phyloP scores from a whole-genome alignment of 2,329 filamentous ascomycete species.

The Neofusicoccum ribis region DNA sequence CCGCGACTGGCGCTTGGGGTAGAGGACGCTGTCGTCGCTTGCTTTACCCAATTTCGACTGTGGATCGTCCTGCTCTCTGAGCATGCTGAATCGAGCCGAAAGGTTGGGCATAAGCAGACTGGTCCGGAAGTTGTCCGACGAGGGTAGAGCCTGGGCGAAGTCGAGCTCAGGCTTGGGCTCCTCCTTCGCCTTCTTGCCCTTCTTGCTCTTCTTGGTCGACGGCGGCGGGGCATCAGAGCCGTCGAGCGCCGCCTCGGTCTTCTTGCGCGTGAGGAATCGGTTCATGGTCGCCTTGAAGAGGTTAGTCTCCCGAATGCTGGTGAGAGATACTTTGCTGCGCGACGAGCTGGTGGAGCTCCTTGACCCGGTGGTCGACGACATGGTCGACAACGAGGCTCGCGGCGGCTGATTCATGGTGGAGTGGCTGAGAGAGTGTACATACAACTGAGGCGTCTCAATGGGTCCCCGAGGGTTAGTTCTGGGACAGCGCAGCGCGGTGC shows the following conservation, averaged over 20 bases:
- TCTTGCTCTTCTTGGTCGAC: slow-evolving; percentile 51
- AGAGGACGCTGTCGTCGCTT: slow-evolving; percentile 89
- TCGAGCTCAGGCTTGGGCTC: slow-evolving; percentile 68
- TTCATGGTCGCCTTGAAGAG: slow-evolving; percentile 59
- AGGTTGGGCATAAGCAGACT: slow-evolving; percentile 94
- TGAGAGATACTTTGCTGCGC: background rate
- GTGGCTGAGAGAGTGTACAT: background rate
- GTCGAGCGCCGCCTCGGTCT: slow-evolving; percentile 59
- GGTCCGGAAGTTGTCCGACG: slow-evolving; percentile 87
- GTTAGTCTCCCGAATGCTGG: slow-evolving; percentile 18
- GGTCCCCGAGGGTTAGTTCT: background rate
- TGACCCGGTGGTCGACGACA: background rate
- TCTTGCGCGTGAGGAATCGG: slow-evolving; percentile 73
- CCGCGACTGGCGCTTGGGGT: slow-evolving; percentile 76
- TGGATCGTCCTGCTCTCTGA: slow-evolving; percentile 91
- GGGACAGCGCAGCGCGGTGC: slow-evolving; percentile 6
- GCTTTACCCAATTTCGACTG: slow-evolving; percentile 87
- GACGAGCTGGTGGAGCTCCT: slow-evolving; percentile 9
- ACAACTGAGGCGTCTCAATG: slow-evolving; percentile 13
- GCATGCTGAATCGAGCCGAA: slow-evolving; percentile 94
- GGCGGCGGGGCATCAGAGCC: slow-evolving; percentile 15
- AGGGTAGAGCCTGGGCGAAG: slow-evolving; percentile 70
- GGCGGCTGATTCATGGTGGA: slow-evolving; percentile 1
- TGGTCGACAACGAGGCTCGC: background rate
- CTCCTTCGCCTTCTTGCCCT: slow-evolving; percentile 50